Conservation (phyloP, 225 moss, liverwort and hornwort genomes). For the Physcomitrellopsis africana region DNA sequence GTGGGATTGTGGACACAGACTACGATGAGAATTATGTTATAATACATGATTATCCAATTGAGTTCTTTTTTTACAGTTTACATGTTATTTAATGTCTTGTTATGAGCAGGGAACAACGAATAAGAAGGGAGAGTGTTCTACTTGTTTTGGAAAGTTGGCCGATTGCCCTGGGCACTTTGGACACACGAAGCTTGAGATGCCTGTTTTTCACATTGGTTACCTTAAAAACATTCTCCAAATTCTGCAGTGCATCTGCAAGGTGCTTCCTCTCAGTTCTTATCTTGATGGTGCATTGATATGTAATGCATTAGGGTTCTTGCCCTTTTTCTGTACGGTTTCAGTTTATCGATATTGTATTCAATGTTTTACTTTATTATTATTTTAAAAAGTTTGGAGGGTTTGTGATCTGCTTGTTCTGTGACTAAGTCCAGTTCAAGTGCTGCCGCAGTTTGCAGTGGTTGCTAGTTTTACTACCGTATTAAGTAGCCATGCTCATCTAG, state of each 20-base stretch:
- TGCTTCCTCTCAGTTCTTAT: conserved; percentile 31
- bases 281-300: conserved; percentile 19
- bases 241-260: conserved; percentile 98
- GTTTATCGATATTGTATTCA: neutral
- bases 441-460: neutral
- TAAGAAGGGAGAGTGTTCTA: conserved; percentile 93
- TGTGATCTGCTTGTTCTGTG: conserved; percentile 2
- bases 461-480: neutral
- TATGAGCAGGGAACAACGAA: conserved; percentile 85
- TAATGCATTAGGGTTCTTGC: conserved; percentile 10
- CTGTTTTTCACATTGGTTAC: conserved; percentile 98
- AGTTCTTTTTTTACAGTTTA: neutral
- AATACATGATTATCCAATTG: neutral
- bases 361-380: neutral
- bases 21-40: neutral
- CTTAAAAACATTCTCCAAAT: conserved; percentile 91
- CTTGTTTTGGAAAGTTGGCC: conserved; percentile 93
- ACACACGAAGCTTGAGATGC: conserved; percentile 91
- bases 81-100: neutral
- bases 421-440: neutral
- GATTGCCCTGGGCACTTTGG: conserved; percentile 99
- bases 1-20: neutral
- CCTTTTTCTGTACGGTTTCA: neutral
- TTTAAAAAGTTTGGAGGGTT: neutral
- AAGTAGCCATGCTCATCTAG: neutral